Percentiles rank a stretch among this genome's conserved stretches.
These are phyloP conservation scores for Pezicula neosporulosa DNA, from an alignment of 2,329 filamentous ascomycete genomes.

Conservation along the genomic window DNA sequence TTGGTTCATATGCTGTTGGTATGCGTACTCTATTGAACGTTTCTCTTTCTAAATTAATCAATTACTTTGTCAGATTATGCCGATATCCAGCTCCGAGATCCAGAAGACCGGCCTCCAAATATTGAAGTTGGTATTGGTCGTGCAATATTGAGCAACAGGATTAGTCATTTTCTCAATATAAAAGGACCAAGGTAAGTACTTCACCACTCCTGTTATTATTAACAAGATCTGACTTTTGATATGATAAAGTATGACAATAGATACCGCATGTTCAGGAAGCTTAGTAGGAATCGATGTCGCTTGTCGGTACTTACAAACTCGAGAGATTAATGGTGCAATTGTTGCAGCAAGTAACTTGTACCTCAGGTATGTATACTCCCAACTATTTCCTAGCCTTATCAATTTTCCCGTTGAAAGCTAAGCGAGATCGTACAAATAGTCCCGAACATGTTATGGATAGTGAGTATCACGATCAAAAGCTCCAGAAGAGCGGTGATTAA, in stretches of 20 bases:
- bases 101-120: conserved; percentile 8
- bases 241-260: conserved; percentile 52
- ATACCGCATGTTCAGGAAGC: conserved; percentile 55
- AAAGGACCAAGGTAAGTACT: conserved; percentile 38
- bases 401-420: background rate
- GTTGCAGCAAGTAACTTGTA: conserved; percentile 24
- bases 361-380: conserved; percentile 9
- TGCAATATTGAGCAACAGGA: conserved; percentile 42
- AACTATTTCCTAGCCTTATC: conserved; percentile 3
- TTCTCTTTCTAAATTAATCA: conserved; percentile 32
- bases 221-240: background rate
- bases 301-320: conserved; percentile 42
- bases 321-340: conserved; percentile 33
- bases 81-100: conserved; percentile 12
- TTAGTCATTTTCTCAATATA: conserved; percentile 53
- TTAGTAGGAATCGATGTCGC: conserved; percentile 52
- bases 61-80: conserved; percentile 5
- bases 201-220: background rate
- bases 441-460: conserved; percentile 9
- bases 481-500: background rate
- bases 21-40: conserved; percentile 64
- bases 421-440: background rate
- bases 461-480: background rate
- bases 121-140: conserved; percentile 4
- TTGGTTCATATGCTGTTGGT: conserved; percentile 8